These are phyloP conservation scores for Rachicladosporium sp. DNA, from an alignment of 2,329 filamentous ascomycete species.

Conservation along the genomic window DNA sequence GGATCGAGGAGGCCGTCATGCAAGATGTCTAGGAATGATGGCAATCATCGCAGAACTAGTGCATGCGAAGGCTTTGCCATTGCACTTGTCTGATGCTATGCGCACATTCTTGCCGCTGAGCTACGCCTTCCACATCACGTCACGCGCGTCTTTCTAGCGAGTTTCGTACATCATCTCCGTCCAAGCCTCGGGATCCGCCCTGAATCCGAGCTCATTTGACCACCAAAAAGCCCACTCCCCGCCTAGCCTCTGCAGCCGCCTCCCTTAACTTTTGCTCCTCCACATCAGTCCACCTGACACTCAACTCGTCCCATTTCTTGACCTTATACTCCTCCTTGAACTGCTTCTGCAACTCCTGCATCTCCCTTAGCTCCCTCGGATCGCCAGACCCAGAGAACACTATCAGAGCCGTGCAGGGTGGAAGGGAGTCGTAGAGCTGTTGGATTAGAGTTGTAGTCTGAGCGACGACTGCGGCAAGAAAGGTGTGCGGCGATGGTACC, in stretches of 20 bases:
- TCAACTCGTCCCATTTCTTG: constrained; percentile 52
- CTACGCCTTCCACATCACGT: too few species aligned
- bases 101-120: too few species aligned
- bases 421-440: constrained; percentile 43
- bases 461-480: constrained; percentile 35
- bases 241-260: constrained; percentile 44
- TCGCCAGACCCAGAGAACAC: constrained; percentile 55
- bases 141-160: too few species aligned
- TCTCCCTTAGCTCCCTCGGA: constrained; percentile 42
- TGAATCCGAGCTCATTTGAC: constrained; percentile 48
- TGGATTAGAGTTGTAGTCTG: constrained; percentile 40
- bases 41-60: too few species aligned
- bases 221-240: constrained; percentile 46
- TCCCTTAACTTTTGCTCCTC: constrained; percentile 48
- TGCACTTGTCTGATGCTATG: too few species aligned
- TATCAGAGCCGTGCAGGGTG: constrained; percentile 47
- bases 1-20: too few species aligned
- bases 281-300: constrained; percentile 51
- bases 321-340: constrained; percentile 46
- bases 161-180: too few species aligned
- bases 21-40: too few species aligned
- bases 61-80: too few species aligned
- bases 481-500: constrained; percentile 11
- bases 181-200: too few species aligned
- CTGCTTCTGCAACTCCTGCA: constrained; percentile 44